Base-by-base conservation (phyloP, 2,329 filamentous ascomycete genomes). In the Arthroderma sp. region DNA sequence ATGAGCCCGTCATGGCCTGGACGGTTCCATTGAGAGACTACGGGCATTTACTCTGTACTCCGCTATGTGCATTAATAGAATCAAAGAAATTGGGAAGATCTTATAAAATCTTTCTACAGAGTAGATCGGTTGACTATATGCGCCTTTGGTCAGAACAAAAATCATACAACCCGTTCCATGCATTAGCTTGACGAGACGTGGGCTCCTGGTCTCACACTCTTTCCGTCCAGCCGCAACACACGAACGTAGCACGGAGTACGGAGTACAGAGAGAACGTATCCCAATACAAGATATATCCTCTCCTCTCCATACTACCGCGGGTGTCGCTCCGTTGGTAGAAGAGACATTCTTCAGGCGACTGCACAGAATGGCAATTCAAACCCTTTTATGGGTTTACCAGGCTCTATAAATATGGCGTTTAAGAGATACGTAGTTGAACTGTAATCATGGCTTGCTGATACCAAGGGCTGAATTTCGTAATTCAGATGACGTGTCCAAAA, bases 201-300 rank as follows among this genome's bases (percentile, higher is more conserved):
- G 47, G 25, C 4, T 51, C 15, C 25, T 15, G 47, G 47, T 51
- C 47, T 51, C 47, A 51, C 47, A 17, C 28, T 19, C 25, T 51
- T 51, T 51, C 47, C 25, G 47, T 31, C 25, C 28, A 51, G 47
- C 47, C 47, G 47, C 47, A 51, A 28, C 47, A 51, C 47, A 31
- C 13, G 19, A 33, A 17, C 13, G 47, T 51, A 19, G 25, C 28
- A 51, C 47, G 28, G 28, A 51, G 15, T 31, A 51, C 47, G 15
- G n/a, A 33, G 15, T 31, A 47, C 41, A 19, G 19, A 47, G 19
- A 47, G 41, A 25, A 15, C 13, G 19, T 19, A 23, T 25, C 41
- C 25, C 41, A 15, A 23, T 47, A 25, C 41, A 28, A 25, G 13
- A 15, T 25, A 21, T 13, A 19, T 8, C 21, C 21, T 25, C 19